Conservation (phyloP, 345 rosid species). For the Lenwebbia sp. region DNA sequence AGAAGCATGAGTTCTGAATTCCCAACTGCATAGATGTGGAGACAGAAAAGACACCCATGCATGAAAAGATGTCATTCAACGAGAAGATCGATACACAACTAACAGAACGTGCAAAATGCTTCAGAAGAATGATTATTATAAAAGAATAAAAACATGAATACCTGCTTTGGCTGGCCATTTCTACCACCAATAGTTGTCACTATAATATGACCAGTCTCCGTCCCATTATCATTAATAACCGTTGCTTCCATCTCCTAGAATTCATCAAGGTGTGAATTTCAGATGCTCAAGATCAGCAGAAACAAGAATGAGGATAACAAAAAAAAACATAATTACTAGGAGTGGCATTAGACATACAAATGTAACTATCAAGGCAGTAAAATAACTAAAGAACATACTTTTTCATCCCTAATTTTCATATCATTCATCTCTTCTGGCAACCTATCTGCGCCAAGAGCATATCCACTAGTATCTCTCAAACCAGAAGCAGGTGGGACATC, state of each 20-base stretch:
- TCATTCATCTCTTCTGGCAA: conserved; percentile 35
- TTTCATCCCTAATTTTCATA: conserved; percentile 38
- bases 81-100: background rate
- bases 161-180: conserved; percentile 97
- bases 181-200: conserved; percentile 96
- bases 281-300: background rate
- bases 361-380: background rate
- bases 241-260: conserved; percentile 91
- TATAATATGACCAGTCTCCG: conserved; percentile 92
- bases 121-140: background rate
- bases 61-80: background rate
- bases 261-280: background rate
- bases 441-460: conserved; percentile 19
- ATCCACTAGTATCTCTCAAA: conserved; percentile 16
- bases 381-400: background rate
- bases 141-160: conserved; percentile 4
- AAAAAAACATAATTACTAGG: background rate
- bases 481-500: conserved; percentile 15
- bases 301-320: background rate
- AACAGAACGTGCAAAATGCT: background rate
- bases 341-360: background rate
- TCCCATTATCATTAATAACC: conserved; percentile 74
- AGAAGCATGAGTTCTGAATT: background rate
- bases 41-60: background rate
- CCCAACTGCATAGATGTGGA: background rate